These are phyloP conservation scores for Lactarius tabidus DNA, from an alignment of 768 basidiomycete genomes.

Conservation along the genomic window DNA sequence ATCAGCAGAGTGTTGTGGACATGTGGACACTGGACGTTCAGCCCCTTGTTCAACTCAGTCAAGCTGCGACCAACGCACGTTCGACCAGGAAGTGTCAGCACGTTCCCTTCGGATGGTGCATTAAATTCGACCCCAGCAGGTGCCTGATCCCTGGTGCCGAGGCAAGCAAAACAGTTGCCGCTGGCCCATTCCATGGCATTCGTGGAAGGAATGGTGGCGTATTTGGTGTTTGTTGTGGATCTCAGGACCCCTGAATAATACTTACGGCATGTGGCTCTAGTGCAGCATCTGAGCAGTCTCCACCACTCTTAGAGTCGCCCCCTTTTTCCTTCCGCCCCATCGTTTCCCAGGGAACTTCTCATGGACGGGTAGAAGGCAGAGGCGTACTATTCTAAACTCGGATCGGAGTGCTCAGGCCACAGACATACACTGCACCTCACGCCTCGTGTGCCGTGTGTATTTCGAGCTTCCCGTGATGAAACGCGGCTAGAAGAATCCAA, in stretches of 20 bases:
- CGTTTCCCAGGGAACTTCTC: neutral
- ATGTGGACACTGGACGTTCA: neutral
- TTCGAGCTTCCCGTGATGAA: neutral
- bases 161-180: no score
- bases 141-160: constrained; percentile 1
- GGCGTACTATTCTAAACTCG: neutral
- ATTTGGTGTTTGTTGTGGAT: neutral
- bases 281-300: neutral
- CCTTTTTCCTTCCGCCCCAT: neutral
- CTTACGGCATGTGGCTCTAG: neutral
- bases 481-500: neutral
- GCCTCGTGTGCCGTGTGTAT: neutral
- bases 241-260: neutral
- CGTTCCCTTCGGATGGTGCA: neutral
- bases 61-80: neutral
- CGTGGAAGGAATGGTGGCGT: neutral
- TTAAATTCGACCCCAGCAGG: neutral
- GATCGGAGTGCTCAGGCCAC: neutral
- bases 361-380: neutral
- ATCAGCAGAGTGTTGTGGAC: neutral
- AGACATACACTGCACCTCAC: neutral
- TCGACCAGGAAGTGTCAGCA: neutral
- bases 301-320: neutral
- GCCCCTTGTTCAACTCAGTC: neutral
- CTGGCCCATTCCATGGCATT: neutral